A percentile compares a stretch with the other conserved stretches of the same genome.
Evolutionary conservation across 495 filamentous ascomycete species (phyloP).

Genomic region (Penicillium roqueforti): DNA sequence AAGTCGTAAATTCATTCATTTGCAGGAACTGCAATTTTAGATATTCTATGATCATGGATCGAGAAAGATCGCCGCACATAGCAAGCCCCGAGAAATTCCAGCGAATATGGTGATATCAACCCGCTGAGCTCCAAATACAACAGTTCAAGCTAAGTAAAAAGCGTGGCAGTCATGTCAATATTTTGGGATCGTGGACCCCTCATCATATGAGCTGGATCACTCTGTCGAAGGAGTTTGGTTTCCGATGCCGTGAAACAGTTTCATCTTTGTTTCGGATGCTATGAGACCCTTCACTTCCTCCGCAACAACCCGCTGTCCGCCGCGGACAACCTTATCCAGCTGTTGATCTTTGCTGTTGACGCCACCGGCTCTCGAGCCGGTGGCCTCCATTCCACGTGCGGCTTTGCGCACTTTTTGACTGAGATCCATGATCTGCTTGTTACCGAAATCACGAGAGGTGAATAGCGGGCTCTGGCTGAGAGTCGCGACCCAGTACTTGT

Average conservation of each 20-base stretch:
- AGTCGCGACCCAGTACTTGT: slow-evolving; percentile 99
- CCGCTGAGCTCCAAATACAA: slow-evolving; percentile 17
- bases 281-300: slow-evolving; percentile 85
- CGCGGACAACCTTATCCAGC: slow-evolving; percentile 74
- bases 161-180: slow-evolving; percentile 21
- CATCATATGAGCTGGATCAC: slow-evolving; percentile 2
- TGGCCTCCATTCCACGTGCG: slow-evolving; percentile 44
- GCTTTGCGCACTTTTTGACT: slow-evolving; percentile 71
- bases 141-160: slow-evolving; percentile 3
- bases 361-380: slow-evolving; percentile 28
- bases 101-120: slow-evolving; percentile 1
- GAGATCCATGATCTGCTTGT: slow-evolving; percentile 87
- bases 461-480: slow-evolving; percentile 93
- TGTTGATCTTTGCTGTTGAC: slow-evolving; percentile 51
- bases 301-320: slow-evolving; percentile 73
- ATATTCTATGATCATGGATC: slow-evolving; percentile 7
- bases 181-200: slow-evolving; percentile 1
- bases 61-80: not conserved
- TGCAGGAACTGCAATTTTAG: slow-evolving; percentile 1
- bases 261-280: slow-evolving; percentile 77
- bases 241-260: slow-evolving; percentile 70
- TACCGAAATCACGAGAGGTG: slow-evolving; percentile 88
- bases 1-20: slow-evolving; percentile 9
- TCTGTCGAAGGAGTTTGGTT: slow-evolving; percentile 18
- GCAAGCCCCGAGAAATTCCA: slow-evolving; percentile 6